Base-by-base conservation (phyloP, 2,329 filamentous ascomycete genomes). In the Lachnellula hyalina region DNA sequence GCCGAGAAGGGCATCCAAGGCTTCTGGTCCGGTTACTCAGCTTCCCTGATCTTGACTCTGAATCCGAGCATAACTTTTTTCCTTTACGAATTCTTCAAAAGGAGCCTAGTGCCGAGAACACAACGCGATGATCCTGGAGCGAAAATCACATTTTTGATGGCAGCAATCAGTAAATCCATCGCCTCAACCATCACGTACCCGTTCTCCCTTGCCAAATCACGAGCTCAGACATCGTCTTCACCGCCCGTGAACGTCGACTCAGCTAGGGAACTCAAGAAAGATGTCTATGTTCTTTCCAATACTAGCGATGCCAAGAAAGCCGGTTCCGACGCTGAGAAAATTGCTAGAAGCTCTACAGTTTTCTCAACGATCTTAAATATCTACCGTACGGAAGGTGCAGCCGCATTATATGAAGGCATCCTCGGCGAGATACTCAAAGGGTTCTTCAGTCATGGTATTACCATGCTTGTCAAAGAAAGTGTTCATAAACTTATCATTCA, bases 41-140 rank as follows among this genome's bases (percentile, higher is more conserved):
- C 90, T 2, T 86, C 82, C 21, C 71, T 96, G 55, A 78, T 96
- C 40, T 73, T 96, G 49, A 92, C 91, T 0, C 76, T 96, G 28
- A 96, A 96, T 65, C 91, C 92, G 1, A 86, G 87, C 61, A 80
- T 96, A 60, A 96, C 92, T 0, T 92, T 96, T 68, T 85, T 93
- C 62, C 75, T 96, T 32, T 89, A 95, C 66, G 85, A 90, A 63
- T 73, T 85, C 7, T 74, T 94, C 19, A 85, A 86, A 61, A 78
- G 81, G 51, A 67, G 76, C 1, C 68, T 87, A 2, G 74, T 90
- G 1, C 75, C 79, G 3, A 72, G 75, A 7, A 73, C 76, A 40
- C 78, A 75, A 62, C 73, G 79, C 8, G 73, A 75, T 4, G 74
- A 79, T 15, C 80, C 83, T 0, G 77, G 79, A 0, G 71, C 81